Base-by-base conservation (phyloP, 129 eudicot species). In the Tagetes erecta region DNA sequence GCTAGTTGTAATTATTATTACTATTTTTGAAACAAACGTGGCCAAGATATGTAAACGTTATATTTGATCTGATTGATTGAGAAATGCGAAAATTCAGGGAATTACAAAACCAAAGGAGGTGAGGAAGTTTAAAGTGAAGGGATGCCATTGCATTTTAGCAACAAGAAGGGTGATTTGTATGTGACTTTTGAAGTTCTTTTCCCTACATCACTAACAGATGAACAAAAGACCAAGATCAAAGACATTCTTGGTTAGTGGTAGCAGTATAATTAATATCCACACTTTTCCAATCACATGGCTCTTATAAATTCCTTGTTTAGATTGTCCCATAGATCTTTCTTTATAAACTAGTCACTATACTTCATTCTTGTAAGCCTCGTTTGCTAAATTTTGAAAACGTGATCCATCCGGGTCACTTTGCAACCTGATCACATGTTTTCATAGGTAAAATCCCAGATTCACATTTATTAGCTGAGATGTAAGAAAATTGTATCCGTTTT, bases 101-200 rank as follows among this genome's bases (percentile, higher is more conserved):
- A 87, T 92, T 63, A 92, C 96, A 2, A 92, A 91, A 77, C 99
- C 99, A 4, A 95, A 95, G 84, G 90, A 95, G 83, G 97, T 95
- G 72, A 87, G 84, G 85, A 95, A 91, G 67, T 85, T 91, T 49
- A 95, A 88, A 85, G 99, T 11, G 99, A 95, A 85, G 99, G 99
- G 64, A 95, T 95, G 99, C 99, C 99, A 8, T 53, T 95, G 68
- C 96, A 95, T 74, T 85, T 69, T 31, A 91, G 94, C 86, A 88
- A 88, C 76, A 91, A 88, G 85, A 95, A 88, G 80, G 99, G 99
- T 3, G 97, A 95, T 81, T 34, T 95, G 51, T 88, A 87, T 70
- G 89, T 95, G 64, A 87, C 91, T 5, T 95, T 88, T 58, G 99
- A 95, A 82, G 97, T 95, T 64, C 84, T 91, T 47, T 95, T 95